Evolutionary conservation across 208 protist species (phyloP).

Genomic region (Trypanosoma melophagium): DNA sequence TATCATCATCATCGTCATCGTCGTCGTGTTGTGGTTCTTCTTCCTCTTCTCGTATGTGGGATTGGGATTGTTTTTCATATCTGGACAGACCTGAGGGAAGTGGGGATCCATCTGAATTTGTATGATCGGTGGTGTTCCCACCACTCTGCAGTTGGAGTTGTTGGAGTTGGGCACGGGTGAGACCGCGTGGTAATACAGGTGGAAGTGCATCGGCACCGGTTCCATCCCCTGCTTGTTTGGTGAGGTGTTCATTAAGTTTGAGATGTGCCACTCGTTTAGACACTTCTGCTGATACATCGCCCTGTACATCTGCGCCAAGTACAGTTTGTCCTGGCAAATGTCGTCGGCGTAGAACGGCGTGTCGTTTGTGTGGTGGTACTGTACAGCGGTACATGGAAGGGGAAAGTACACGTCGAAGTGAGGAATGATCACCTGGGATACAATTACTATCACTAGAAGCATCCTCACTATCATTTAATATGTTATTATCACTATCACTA

Average conservation of each 20-base stretch:
- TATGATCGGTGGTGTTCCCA: background rate
- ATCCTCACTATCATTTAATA: background rate
- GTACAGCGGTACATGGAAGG: conserved; percentile 4
- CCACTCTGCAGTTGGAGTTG: background rate
- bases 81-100: too few relatives aligned
- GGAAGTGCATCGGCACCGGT: conserved; percentile 28
- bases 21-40: too few relatives aligned
- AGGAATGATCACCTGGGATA: background rate
- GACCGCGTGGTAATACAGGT: conserved; percentile 29
- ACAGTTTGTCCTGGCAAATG: background rate
- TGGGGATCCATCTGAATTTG: background rate
- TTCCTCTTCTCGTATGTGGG: too few relatives aligned
- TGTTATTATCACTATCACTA: conserved; percentile 3
- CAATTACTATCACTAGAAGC: too few relatives aligned
- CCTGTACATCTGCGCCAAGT: background rate
- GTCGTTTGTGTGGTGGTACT: background rate
- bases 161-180: conserved; percentile 29
- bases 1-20: too few relatives aligned
- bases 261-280: background rate
- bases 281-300: conserved; percentile 12
- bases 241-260: background rate
- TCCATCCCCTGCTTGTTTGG: background rate
- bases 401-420: conserved; percentile 10
- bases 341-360: conserved; percentile 5
- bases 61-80: too few relatives aligned